These are phyloP conservation scores for Fusarium avenaceum DNA, from an alignment of 2,329 filamentous ascomycete species.

Conservation along the genomic window DNA sequence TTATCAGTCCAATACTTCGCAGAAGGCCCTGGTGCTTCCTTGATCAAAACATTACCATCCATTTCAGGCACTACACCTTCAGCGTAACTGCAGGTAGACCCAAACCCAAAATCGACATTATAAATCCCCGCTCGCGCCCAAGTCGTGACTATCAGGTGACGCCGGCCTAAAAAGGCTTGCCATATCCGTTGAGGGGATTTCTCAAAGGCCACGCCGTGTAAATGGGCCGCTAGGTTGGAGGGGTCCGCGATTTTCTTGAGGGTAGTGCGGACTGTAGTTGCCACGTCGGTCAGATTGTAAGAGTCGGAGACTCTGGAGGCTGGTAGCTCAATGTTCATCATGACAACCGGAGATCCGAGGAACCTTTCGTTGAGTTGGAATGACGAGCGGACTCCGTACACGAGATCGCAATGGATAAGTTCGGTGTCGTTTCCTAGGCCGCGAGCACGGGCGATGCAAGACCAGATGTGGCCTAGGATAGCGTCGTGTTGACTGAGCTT, in stretches of 20 bases:
- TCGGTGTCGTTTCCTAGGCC: slow-evolving; percentile 5
- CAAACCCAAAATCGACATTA: slow-evolving; percentile 46
- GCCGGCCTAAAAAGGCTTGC: slow-evolving; percentile 46
- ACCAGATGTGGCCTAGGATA: slow-evolving; percentile 47
- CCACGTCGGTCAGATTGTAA: background rate
- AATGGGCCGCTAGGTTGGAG: slow-evolving; percentile 26
- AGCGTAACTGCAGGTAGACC: slow-evolving; percentile 27
- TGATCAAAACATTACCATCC: slow-evolving; percentile 45
- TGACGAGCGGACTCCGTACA: slow-evolving; percentile 35
- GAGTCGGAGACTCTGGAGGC: slow-evolving; percentile 1
- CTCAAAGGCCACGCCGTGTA: slow-evolving; percentile 43
- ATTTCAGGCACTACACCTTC: slow-evolving; percentile 44
- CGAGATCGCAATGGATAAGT: slow-evolving; percentile 42
- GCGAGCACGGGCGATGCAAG: slow-evolving; percentile 45
- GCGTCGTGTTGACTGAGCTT: slow-evolving; percentile 45
- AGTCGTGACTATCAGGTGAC: slow-evolving; percentile 46
- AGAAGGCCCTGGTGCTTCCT: slow-evolving; percentile 37
- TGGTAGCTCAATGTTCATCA: slow-evolving; percentile 44
- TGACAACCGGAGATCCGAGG: slow-evolving; percentile 43
- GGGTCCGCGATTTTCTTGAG: slow-evolving; percentile 16
- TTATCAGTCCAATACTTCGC: slow-evolving; percentile 40
- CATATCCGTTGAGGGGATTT: slow-evolving; percentile 47
- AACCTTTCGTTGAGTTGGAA: slow-evolving; percentile 31
- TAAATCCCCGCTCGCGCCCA: slow-evolving; percentile 48
- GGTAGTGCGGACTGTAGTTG: slow-evolving; percentile 32